Conservation (phyloP, 2,329 filamentous ascomycete genomes). For the Purpureocillium takamizusanense region DNA sequence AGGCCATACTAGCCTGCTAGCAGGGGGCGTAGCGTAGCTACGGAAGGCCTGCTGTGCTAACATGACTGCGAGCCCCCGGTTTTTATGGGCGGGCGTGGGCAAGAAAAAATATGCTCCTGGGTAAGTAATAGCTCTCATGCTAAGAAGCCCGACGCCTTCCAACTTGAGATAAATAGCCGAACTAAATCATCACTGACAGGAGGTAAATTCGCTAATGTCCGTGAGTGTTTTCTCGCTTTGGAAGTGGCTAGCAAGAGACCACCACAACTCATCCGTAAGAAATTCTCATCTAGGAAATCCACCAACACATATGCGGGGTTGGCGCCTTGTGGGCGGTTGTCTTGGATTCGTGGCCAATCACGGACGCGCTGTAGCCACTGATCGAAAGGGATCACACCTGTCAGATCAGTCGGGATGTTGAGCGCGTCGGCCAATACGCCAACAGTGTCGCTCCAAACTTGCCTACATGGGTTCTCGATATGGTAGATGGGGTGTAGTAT, state of each 20-base stretch:
- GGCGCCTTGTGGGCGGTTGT: neutral
- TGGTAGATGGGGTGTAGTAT: slow-evolving; percentile 8
- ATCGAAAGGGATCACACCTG: neutral
- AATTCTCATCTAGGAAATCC: slow-evolving; percentile 2
- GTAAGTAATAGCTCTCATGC: too few species aligned
- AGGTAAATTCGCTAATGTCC: neutral
- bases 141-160: neutral
- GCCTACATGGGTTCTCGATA: slow-evolving; percentile 10
- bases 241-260: neutral
- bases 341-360: neutral
- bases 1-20: too few species aligned
- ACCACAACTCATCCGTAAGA: slow-evolving; percentile 2
- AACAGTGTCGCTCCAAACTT: slow-evolving; percentile 6
- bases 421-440: slow-evolving; percentile 1
- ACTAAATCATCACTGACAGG: neutral
- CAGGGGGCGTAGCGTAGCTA: too few species aligned
- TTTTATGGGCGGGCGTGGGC: too few species aligned
- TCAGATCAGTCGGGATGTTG: neutral
- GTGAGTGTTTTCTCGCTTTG: slow-evolving; percentile 2
- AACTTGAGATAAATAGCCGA: neutral
- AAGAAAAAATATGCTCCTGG: too few species aligned
- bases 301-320: neutral
- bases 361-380: slow-evolving; percentile 1
- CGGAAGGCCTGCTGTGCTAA: too few species aligned
- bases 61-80: too few species aligned